These are phyloP conservation scores for Rhizoclosmatium globosum DNA, from an alignment of 192 early-diverging fungal genomes.

Conservation along the genomic window DNA sequence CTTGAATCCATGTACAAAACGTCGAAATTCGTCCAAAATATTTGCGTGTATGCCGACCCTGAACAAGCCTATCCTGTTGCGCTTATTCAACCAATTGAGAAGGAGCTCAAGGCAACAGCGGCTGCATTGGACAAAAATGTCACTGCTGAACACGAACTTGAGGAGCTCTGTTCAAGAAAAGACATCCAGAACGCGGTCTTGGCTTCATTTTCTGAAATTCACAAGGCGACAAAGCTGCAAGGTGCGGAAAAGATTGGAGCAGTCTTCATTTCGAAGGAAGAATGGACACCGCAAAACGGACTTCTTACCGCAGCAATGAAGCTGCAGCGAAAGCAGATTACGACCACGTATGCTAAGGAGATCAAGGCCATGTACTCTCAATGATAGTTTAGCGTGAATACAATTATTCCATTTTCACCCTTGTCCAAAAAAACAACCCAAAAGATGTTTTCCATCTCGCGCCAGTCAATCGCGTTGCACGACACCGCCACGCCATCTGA, in stretches of 20 bases:
- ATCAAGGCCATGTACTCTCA: constrained; percentile 12
- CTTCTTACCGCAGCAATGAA: constrained; percentile 92
- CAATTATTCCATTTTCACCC: background rate
- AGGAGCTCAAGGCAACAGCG: constrained; percentile 34
- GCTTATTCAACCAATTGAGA: constrained; percentile 73
- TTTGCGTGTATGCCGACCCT: constrained; percentile 69
- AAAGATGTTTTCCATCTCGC: constrained; percentile 50
- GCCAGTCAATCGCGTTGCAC: background rate
- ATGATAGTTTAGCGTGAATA: background rate
- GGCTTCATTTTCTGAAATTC: constrained; percentile 60
- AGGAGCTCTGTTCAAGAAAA: constrained; percentile 40
- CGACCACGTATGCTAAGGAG: constrained; percentile 62
- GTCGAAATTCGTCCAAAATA: constrained; percentile 74
- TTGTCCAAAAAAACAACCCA: background rate
- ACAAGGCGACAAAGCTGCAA: constrained; percentile 70
- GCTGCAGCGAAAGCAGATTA: constrained; percentile 83
- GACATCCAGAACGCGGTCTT: constrained; percentile 58
- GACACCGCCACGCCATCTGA: background rate
- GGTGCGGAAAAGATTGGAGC: constrained; percentile 76
- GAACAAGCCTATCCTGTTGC: constrained; percentile 76
- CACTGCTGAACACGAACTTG: constrained; percentile 55
- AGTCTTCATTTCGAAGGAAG: constrained; percentile 73
- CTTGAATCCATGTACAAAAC: constrained; percentile 90
- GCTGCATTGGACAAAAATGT: constrained; percentile 14
- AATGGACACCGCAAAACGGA: constrained; percentile 92